Base-by-base conservation (phyloP, 1,284 basidiomycete genomes). In the Wallemia hederae region DNA sequence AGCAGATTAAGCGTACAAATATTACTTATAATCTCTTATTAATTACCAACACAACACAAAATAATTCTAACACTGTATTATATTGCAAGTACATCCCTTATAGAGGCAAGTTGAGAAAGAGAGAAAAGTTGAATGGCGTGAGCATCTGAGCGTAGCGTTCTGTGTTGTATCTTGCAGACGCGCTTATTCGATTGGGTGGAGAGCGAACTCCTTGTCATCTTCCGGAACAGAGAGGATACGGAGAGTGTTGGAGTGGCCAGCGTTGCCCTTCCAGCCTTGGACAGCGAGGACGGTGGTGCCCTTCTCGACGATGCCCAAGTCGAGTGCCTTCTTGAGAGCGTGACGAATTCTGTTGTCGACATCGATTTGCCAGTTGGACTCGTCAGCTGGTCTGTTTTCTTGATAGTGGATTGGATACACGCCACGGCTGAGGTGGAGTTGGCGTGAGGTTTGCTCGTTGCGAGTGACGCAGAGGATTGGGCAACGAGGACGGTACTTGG, bases 341-440 rank as follows among this genome's bases (percentile, higher is more conserved):
- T 82, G 97, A 61, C 87, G 82, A 70, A 85, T 85, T 64, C 83
- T 82, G 72, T 88, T 86, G 74, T 88, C 85, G 63, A 85, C 92
- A 72, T 99, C 94, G 61, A 81, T 88, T 77, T 98, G 94, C 94
- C 94, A 99, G 72, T 91, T 89, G 69, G 85, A 80, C 60, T 77
- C 76, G 64, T 80, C 78, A 66, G 92, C 80, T 60, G 90, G 90
- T 62, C 91, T 79, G 24, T 89, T 83, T 74, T 94, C 87, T 39
- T 83, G 77, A 77, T 97, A 99, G 80, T 82, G 85, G 80, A 96
- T 89, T 29, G 92, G 91, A 74, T 98, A 98, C 73, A 85, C 88
- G 64, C 90, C 94, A 65, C 94, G 83, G 76, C 96, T 86, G 66
- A 99, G 76, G 74, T 98, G 92, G 66, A 94, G 85, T 73, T 96